Conservation (phyloP, 169 alveolate species). For the Eimeria maxima region DNA sequence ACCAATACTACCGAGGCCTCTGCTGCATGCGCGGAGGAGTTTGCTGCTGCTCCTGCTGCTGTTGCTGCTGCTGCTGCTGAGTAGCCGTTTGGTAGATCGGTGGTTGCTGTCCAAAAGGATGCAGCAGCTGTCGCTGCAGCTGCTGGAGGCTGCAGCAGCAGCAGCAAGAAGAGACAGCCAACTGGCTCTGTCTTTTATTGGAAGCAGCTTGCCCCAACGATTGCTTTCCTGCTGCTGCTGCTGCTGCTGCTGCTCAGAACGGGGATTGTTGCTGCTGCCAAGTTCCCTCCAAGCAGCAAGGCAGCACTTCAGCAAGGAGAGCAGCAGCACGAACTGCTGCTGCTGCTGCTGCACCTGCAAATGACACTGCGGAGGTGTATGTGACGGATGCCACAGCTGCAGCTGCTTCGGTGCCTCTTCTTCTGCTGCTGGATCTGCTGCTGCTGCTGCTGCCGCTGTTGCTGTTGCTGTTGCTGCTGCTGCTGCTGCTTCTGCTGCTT, state of each 20-base stretch:
- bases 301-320: not conserved
- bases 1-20: not conserved
- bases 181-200: conserved; percentile 38
- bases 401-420: not conserved
- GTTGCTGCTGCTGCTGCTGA: not conserved
- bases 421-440: not conserved
- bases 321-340: conserved; percentile 48
- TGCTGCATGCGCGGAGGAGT: conserved; percentile 3
- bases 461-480: not conserved
- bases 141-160: conserved; percentile 48
- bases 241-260: not conserved
- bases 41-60: conserved; percentile 17
- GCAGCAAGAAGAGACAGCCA: conserved; percentile 58
- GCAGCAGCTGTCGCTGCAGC: conserved; percentile 38
- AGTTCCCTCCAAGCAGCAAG: not conserved
- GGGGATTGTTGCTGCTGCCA: not conserved
- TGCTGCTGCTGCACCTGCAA: conserved; percentile 64
- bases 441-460: conserved; percentile 28
- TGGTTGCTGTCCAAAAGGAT: not conserved
- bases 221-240: conserved; percentile 17
- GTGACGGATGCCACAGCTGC: conserved; percentile 53
- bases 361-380: conserved; percentile 24
- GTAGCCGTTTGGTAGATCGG: not conserved
- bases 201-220: not conserved
- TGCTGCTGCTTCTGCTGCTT: not conserved